Percentiles rank a stretch among this genome's conserved stretches.
Conservation (phyloP, 2,329 filamentous ascomycete genomes). For the Epichloe typhina region DNA sequence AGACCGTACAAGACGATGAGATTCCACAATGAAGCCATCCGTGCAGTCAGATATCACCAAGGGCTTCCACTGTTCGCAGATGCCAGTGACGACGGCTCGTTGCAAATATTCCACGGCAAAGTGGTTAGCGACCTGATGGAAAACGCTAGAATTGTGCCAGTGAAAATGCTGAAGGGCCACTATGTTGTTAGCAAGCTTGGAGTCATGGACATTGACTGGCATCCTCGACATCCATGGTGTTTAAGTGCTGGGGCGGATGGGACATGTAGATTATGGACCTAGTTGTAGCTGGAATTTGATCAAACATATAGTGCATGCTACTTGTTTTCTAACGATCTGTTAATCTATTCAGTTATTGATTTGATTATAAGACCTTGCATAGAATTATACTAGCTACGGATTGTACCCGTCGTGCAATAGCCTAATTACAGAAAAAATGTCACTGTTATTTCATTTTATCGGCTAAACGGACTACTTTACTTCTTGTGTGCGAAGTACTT, state of each 20-base stretch:
- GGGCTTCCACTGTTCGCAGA: slow-evolving; percentile 81
- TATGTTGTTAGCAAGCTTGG: slow-evolving; percentile 75
- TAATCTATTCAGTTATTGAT: too few species aligned
- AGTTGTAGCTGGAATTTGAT: slow-evolving; percentile 6
- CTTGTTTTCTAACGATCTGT: too few species aligned
- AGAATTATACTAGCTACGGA: too few species aligned
- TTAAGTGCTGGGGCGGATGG: slow-evolving; percentile 91
- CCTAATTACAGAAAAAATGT: too few species aligned
- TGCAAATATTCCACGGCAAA: slow-evolving; percentile 95
- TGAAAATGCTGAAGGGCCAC: slow-evolving; percentile 89
- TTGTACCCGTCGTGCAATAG: too few species aligned
- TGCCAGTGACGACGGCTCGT: slow-evolving; percentile 82
- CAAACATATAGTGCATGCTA: too few species aligned
- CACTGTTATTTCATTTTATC: too few species aligned
- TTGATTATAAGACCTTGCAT: too few species aligned
- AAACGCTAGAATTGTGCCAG: slow-evolving; percentile 88
- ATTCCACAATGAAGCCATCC: slow-evolving; percentile 86
- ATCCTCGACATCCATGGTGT: slow-evolving; percentile 86
- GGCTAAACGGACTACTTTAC: too few species aligned
- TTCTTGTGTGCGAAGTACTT: too few species aligned
- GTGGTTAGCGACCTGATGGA: slow-evolving; percentile 91
- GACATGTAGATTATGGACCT: slow-evolving; percentile 80
- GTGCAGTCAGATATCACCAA: slow-evolving; percentile 77
- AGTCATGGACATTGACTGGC: slow-evolving; percentile 92
- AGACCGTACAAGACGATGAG: slow-evolving; percentile 93